Conservation (phyloP, 1,284 basidiomycete species). For the Ceratobasidium sp. region DNA sequence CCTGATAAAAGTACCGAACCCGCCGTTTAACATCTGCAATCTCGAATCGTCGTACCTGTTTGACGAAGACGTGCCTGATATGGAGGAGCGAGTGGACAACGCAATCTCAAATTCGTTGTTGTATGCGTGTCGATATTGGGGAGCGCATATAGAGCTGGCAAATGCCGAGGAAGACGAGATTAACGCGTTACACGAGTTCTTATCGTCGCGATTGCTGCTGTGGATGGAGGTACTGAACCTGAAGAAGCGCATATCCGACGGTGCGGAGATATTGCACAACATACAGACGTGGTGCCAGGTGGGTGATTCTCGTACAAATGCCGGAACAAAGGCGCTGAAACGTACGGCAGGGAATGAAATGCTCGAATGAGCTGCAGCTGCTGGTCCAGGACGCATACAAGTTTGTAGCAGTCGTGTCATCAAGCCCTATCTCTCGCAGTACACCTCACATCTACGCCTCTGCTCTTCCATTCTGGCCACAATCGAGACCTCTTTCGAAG, state of each 20-base stretch:
- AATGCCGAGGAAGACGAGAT: not conserved
- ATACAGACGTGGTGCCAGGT: not conserved
- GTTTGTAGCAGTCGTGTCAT: not conserved
- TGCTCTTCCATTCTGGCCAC: no score
- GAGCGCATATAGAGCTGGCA: not conserved
- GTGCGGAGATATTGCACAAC: no score
- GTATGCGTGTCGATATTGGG: not conserved
- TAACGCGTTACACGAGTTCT: not conserved
- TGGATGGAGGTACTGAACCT: conserved; percentile 3
- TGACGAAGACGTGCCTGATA: conserved; percentile 7
- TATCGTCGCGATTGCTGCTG: conserved; percentile 3
- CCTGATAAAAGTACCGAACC: not conserved
- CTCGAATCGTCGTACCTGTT: not conserved
- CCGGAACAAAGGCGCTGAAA: not conserved
- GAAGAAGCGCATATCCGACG: no score
- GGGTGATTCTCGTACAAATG: not conserved
- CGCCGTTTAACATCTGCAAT: conserved; percentile 3
- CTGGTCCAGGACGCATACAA: not conserved
- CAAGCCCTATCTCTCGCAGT: not conserved
- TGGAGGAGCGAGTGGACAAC: not conserved
- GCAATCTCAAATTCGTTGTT: no score
- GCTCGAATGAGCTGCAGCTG: not conserved
- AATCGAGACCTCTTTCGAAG: no score
- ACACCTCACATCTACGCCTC: no score
- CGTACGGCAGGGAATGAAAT: not conserved